Base-by-base conservation (phyloP, 2,329 filamentous ascomycete genomes). In the Didymellaceae sp. region DNA sequence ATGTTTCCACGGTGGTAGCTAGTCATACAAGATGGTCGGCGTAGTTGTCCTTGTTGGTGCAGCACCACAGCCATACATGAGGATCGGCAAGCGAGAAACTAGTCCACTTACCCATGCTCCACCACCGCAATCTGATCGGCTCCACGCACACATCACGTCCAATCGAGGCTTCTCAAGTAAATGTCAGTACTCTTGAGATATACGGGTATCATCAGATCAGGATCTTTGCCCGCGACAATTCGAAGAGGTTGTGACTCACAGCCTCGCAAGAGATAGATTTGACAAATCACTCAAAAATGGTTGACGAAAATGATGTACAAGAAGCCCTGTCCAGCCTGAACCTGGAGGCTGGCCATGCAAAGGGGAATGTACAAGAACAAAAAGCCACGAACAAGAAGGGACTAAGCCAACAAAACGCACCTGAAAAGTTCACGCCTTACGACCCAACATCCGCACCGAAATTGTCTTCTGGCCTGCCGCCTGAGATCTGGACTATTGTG, bases 401-500 rank as follows among this genome's bases (percentile, higher is more conserved):
- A 1, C 35, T 16, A 14, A n/a, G 13, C 14, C 30, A 39, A 18
- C 39, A 49, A 14, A 21, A 26, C 2, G 14, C 14, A 6, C 57
- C 57, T 5, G 43, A 56, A 35, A 71, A 64, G 50, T 73, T 73
- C 45, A 48, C 70, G 24, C 74, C 74, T 6, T 60, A 63, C 30
- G 67, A 76, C 34, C 53, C 66, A n/a, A 46, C 58, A 4, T 59
- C 59, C 6, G 41, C 59, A 10, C 60, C 61, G 11, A 53, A 28
- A 3, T 41, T 66, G 5, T 52, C 63, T 3, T 69, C 61, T 21
- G 61, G 65, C 16, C 66, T 74, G 3, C 69, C 72, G 4, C 46
- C 60, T 6, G 67, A 73, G 40, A 39, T 67, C 20, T 75, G 73
- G 73, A 66, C 60, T 3, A 68, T 73, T 8, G 62, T 75, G 22